A percentile compares a stretch with the other conserved stretches of the same genome.
Evolutionary conservation across 495 filamentous ascomycete genomes (phyloP).

Genomic region (Lasiosphaeria ovina): DNA sequence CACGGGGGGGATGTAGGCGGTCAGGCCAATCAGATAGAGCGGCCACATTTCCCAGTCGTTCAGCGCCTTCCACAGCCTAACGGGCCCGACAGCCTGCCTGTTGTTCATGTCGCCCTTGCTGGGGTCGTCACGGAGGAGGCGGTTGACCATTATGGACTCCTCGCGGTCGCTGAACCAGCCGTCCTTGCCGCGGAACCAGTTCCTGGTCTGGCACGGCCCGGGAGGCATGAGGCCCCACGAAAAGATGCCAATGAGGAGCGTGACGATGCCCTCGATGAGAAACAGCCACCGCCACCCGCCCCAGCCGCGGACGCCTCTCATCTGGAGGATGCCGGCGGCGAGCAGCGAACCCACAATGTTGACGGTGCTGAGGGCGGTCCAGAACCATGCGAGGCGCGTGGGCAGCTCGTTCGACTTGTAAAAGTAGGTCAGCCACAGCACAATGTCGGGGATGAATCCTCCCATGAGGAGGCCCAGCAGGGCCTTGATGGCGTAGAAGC

Average conservation of each 20-base stretch:
- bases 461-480: conserved; percentile 70
- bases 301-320: conserved; percentile 49
- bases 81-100: conserved; percentile 59
- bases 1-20: conserved; percentile 52
- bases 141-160: conserved; percentile 52
- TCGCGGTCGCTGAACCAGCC: conserved; percentile 51
- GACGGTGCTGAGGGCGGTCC: conserved; percentile 48
- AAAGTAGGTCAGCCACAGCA: conserved; percentile 50
- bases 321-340: conserved; percentile 46
- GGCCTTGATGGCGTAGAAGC: conserved; percentile 59
- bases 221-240: conserved; percentile 6
- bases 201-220: conserved; percentile 46
- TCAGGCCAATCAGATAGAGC: conserved; percentile 62
- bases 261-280: conserved; percentile 32
- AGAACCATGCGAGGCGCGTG: conserved; percentile 47
- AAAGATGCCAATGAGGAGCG: neutral
- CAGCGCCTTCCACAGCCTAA: conserved; percentile 55
- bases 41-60: conserved; percentile 73
- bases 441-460: conserved; percentile 53
- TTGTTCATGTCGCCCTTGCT: conserved; percentile 52
- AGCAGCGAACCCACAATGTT: conserved; percentile 49
- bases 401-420: conserved; percentile 52
- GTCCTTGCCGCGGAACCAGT: conserved; percentile 40
- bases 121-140: conserved; percentile 50
- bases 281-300: conserved; percentile 63